Percentiles rank a stretch among this genome's conserved stretches.
phyloP scores from a whole-genome alignment of 805 yeast species.

The Zygotorulaspora chibaensis region DNA sequence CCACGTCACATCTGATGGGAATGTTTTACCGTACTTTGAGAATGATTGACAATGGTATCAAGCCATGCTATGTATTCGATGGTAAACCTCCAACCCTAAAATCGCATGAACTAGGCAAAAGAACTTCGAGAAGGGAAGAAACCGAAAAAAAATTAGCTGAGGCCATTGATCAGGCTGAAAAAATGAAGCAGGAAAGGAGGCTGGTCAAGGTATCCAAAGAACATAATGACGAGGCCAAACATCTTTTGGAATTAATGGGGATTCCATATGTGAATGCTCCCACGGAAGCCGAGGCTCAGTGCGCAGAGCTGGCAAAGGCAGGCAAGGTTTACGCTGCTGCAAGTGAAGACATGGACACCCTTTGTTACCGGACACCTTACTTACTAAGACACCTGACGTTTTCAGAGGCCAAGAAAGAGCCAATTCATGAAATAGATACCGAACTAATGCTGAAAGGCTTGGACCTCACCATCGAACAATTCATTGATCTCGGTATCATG shows the following conservation, averaged over 20 bases:
- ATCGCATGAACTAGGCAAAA: slow-evolving; percentile 86
- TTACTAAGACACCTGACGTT: slow-evolving; percentile 87
- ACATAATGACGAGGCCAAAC: slow-evolving; percentile 92
- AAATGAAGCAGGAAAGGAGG: slow-evolving; percentile 68
- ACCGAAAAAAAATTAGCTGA: slow-evolving; percentile 74
- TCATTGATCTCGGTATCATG: slow-evolving; percentile 86
- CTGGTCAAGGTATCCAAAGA: slow-evolving; percentile 83
- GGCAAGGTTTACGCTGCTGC: slow-evolving; percentile 97
- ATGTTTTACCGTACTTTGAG: slow-evolving; percentile 91
- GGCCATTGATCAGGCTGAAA: slow-evolving; percentile 72
- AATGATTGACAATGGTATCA: slow-evolving; percentile 87
- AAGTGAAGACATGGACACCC: slow-evolving; percentile 97
- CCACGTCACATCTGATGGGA: slow-evolving; percentile 92
- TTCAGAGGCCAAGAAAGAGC: slow-evolving; percentile 89
- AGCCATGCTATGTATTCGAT: slow-evolving; percentile 95
- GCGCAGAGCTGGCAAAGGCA: slow-evolving; percentile 84
- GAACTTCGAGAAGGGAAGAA: slow-evolving; percentile 74
- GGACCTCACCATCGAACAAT: slow-evolving; percentile 65
- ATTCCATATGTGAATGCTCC: slow-evolving; percentile 93
- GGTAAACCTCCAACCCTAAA: slow-evolving; percentile 96
- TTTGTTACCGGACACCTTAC: slow-evolving; percentile 84
- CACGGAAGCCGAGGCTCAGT: slow-evolving; percentile 98
- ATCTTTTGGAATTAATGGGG: slow-evolving; percentile 81
- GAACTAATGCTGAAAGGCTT: slow-evolving; percentile 68
- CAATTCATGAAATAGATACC: slow-evolving; percentile 78